Evolutionary conservation across 768 basidiomycete genomes (phyloP), one percentile per base, ranked within the genome.

Genomic region (Pholiota molesta): DNA sequence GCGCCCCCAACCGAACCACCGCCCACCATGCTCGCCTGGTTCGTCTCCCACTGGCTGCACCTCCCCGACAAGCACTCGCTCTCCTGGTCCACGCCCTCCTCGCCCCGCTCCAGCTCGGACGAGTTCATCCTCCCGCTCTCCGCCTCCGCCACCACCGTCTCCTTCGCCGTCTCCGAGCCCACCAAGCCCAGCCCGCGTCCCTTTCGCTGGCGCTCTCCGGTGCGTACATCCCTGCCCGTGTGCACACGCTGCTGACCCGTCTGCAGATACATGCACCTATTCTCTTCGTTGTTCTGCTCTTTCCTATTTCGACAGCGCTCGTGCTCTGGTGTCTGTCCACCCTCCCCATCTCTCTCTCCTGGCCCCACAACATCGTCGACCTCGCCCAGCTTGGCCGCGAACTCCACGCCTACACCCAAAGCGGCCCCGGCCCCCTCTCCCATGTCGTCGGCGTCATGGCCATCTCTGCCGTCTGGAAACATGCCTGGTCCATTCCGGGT

Each of bases 401-500:
- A 62, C 84, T 93, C 7, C 90, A 90, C 68, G 86, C 83, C 56
- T 95, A 94, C 73, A 86, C 90, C 9, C 89, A 89, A 71, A 88
- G 87, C 62, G 90, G 91, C 11, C 66, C 78, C 31, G 78, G 75
- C 2, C 84, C 89, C 19, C 78, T 86, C 57, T 82, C 83, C 8
- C 96, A 97, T 75, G 92, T 97, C 57, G 73, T 96, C 45, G 86
- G 82, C 26, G 94, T 95, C 54, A 82, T 98, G 68, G 87, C 90
- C 40, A 81, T 95, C 14, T 89, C 91, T 17, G 92, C 93, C 4
- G 78, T 94, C 29, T 98, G 95, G 94, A 97, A 95, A 76, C 96
- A 98, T 73, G 94, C 95, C 3, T 98, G 95, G 96, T 95, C 93
- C 62, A 86, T 98, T 61, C 96, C 96, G 9, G 96, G 96, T 7